Base-by-base conservation (phyloP, 345 rosid genomes). In the Salix caprea region DNA sequence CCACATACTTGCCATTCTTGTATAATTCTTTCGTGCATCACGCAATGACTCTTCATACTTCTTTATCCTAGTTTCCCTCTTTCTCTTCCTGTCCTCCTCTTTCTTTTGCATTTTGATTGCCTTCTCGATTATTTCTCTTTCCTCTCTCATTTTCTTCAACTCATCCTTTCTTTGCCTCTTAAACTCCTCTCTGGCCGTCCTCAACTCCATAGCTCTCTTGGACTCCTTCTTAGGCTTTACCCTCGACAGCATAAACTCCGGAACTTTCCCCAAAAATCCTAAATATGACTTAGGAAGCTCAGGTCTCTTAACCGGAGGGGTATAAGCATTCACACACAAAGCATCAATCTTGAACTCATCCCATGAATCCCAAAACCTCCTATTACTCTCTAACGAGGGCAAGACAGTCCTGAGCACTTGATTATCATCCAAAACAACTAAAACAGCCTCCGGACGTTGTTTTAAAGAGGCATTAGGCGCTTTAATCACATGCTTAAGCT, bases 291-390 rank as follows among this genome's bases (percentile, higher is more conserved):
- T 50, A 7, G 98, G 97, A 66, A 91, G 70, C 64, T 89, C 91
- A 1, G 93, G 92, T 81, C 70, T 92, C 88, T 90, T 94, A 76
- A 92, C 79, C 4, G 97, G 96, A 83, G 98, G 98, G 1, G 85
- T 74, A 80, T 89, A 94, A 0, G 97, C 90, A 78, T 94, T 94
- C 28, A 94, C 92, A 79, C 93, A 92, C 6, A 82, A 65, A 54
- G 87, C 62, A 80, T 90, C 96, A 14, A 94, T 82, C 69, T 84
- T 85, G 76, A 91, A 85, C 83, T 86, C 88, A 75, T 88, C 90
- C 97, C 98, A 94, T 21, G 77, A 82, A 46, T 91, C 90, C 98
- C 98, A 94, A 79, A 94, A 94, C 87, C 85, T 89, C 80, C 74
- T 76, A 75, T 90, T 89, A 84, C 94, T 88, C 76, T 83, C 89